These are phyloP conservation scores for Neocucurbitaria cava DNA, from an alignment of 2,329 filamentous ascomycete species.

Conservation along the genomic window DNA sequence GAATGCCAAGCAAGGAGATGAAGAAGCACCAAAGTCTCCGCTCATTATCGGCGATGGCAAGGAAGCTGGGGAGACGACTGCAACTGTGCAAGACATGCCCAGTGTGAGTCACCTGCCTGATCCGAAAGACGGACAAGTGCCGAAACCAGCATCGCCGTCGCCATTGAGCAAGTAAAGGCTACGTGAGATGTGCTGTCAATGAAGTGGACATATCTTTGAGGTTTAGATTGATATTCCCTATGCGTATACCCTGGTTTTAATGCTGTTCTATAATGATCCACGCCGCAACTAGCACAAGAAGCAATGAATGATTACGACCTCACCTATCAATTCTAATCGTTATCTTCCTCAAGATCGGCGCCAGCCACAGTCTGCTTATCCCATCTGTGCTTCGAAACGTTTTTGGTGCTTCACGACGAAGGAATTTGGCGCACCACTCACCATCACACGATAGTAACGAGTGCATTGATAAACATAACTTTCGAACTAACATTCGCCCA, in stretches of 20 bases:
- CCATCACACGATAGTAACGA: no score
- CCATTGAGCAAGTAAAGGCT: constrained; percentile 15
- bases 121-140: constrained; percentile 30
- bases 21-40: constrained; percentile 26
- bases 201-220: not conserved
- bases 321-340: not conserved
- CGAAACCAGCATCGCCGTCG: constrained; percentile 14
- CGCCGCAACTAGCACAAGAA: not conserved
- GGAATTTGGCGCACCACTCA: not conserved
- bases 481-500: constrained; percentile 6
- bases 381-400: not conserved
- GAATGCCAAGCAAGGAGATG: constrained; percentile 8
- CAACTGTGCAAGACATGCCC: constrained; percentile 43
- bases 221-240: constrained; percentile 1
- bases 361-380: not conserved
- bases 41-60: constrained; percentile 39
- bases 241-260: constrained; percentile 20
- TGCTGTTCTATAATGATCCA: constrained; percentile 11
- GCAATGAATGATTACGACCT: not conserved
- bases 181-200: not conserved
- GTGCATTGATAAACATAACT: constrained; percentile 3
- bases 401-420: no score
- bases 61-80: constrained; percentile 24
- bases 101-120: constrained; percentile 47
- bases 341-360: not conserved